These are phyloP conservation scores for Mycena polygramma DNA, from an alignment of 768 basidiomycete genomes.

Conservation along the genomic window DNA sequence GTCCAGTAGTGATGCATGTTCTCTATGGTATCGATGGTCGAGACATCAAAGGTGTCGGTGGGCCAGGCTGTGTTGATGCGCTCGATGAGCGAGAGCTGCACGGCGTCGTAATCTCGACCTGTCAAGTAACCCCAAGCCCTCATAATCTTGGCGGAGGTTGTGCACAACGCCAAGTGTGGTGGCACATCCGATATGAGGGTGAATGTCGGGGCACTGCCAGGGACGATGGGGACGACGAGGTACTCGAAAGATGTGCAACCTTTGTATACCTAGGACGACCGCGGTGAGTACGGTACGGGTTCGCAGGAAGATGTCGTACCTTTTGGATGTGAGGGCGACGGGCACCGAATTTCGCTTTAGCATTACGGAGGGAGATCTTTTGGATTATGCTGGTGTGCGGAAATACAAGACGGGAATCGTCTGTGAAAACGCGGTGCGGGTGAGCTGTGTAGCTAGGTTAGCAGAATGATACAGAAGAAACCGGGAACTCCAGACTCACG, in stretches of 20 bases:
- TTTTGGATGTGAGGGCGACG: constrained; percentile 2
- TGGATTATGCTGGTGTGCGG: not conserved
- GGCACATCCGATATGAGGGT: not conserved
- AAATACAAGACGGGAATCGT: not conserved
- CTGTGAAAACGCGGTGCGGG: not conserved
- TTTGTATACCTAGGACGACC: constrained; percentile 16
- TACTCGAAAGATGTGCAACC: constrained; percentile 21
- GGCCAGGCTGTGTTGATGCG: not conserved
- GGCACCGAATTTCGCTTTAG: not conserved
- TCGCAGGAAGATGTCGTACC: not conserved
- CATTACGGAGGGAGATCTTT: not conserved
- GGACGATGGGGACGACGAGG: constrained; percentile 6
- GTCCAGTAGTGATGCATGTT: not conserved
- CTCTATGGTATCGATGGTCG: not conserved
- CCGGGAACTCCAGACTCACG: not conserved
- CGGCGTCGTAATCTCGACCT: not conserved
- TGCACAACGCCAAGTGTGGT: constrained; percentile 10
- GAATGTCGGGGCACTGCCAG: not conserved
- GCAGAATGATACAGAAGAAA: not conserved
- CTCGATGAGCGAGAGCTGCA: not conserved
- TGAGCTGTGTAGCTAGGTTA: not conserved
- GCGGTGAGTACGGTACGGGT: not conserved
- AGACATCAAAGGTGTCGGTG: not conserved
- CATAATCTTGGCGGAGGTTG: constrained; percentile 1
- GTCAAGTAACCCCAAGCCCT: not conserved